Evolutionary conservation across 345 rosid species (phyloP).

Genomic region (Streptanthus diversifolius): DNA sequence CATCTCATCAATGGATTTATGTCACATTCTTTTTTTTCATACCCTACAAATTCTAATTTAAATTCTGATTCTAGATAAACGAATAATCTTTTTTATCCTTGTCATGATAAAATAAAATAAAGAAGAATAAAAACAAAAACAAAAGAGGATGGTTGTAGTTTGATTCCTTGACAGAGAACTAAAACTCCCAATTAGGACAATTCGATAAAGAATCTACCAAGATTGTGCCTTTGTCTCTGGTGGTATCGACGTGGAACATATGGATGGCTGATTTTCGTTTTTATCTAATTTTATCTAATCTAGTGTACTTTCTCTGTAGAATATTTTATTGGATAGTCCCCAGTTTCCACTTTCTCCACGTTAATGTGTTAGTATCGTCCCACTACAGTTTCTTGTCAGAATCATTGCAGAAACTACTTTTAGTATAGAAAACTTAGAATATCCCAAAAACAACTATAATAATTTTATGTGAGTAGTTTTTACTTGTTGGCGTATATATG

Average conservation of each 20-base stretch:
- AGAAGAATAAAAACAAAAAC: not conserved
- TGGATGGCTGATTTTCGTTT: not conserved
- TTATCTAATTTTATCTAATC: not conserved
- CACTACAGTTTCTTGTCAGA: conserved; percentile 10
- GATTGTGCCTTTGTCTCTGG: conserved; percentile 1
- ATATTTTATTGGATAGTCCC: conserved; percentile 29
- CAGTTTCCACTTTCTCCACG: conserved; percentile 14
- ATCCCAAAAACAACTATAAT: not conserved
- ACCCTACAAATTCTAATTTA: not conserved
- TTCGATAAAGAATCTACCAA: not conserved
- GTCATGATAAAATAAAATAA: not conserved
- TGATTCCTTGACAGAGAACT: not conserved
- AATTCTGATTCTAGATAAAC: conserved; percentile 11
- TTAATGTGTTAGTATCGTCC: conserved; percentile 22
- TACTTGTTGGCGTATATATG: not conserved
- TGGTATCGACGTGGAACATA: conserved; percentile 24
- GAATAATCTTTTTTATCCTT: not conserved
- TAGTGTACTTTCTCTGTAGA: conserved; percentile 17
- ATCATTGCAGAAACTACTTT: not conserved
- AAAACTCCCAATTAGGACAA: not conserved
- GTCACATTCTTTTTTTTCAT: not conserved
- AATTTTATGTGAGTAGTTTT: not conserved
- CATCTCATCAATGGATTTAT: not conserved
- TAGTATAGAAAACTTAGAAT: not conserved
- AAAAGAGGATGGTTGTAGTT: not conserved